Conservation (phyloP, 441 rosid genomes). For the Arabidopsis lyrata region DNA sequence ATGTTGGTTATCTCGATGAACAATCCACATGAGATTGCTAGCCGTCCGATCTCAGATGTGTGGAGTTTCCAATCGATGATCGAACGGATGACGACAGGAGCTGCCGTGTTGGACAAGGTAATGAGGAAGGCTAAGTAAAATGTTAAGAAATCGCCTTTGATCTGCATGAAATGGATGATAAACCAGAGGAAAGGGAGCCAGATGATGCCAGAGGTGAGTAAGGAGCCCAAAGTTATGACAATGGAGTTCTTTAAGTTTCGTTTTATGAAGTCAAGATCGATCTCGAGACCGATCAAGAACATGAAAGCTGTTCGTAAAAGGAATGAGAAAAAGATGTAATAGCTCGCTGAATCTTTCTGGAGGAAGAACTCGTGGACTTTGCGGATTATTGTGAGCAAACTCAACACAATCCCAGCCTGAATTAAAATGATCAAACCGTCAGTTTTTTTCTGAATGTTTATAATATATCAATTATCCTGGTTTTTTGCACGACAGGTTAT, state of each 20-base stretch:
- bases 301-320: constrained; percentile 66
- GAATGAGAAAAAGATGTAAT: constrained; percentile 58
- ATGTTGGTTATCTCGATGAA: constrained; percentile 67
- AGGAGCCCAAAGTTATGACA: constrained; percentile 55
- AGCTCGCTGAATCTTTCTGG: constrained; percentile 63
- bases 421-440: background rate
- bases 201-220: constrained; percentile 47
- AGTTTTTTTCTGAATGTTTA: constrained; percentile 6
- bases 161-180: constrained; percentile 40
- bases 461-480: background rate
- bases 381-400: constrained; percentile 61
- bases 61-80: constrained; percentile 74
- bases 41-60: constrained; percentile 70
- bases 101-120: constrained; percentile 67
- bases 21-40: constrained; percentile 64
- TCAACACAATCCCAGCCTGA: constrained; percentile 84
- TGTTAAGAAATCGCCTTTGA: constrained; percentile 35
- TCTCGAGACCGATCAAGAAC: constrained; percentile 85
- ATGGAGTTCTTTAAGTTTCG: constrained; percentile 57
- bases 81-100: constrained; percentile 73
- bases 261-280: constrained; percentile 61
- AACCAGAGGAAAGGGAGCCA: constrained; percentile 52
- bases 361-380: constrained; percentile 54
- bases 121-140: constrained; percentile 51
- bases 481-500: constrained; percentile 1